phyloP scores from a whole-genome alignment of 1,139 yeast species.

The Cylindricascospora bacillispora region DNA sequence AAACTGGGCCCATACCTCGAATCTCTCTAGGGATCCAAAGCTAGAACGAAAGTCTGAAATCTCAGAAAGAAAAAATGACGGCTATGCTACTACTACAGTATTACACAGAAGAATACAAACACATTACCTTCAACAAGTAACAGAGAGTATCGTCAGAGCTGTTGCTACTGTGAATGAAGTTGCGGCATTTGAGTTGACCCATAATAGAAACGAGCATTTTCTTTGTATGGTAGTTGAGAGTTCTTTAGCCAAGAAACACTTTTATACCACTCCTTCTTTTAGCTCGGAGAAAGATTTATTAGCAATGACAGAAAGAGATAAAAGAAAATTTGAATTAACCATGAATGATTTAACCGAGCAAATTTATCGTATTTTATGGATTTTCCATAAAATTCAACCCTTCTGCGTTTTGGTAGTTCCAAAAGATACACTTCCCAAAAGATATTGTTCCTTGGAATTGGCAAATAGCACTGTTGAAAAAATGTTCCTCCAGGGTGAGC shows the following conservation, averaged over 20 bases:
- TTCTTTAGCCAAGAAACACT: slow-evolving; percentile 37
- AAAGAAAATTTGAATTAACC: slow-evolving; percentile 14
- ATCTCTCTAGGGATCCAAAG: slow-evolving; percentile 8
- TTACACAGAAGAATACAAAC: slow-evolving; percentile 21
- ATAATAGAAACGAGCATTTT: slow-evolving; percentile 65
- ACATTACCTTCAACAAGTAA: slow-evolving; percentile 70
- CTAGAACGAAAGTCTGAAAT: neutral
- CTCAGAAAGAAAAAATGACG: neutral
- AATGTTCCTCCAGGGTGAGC: slow-evolving; percentile 61
- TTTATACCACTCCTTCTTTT: neutral
- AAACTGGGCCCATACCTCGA: slow-evolving; percentile 26
- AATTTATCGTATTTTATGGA: slow-evolving; percentile 52
- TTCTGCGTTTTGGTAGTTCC: slow-evolving; percentile 76
- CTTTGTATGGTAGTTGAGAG: slow-evolving; percentile 86
- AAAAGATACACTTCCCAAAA: slow-evolving; percentile 73
- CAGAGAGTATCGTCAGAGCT: slow-evolving; percentile 61
- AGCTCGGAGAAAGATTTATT: slow-evolving; percentile 1
- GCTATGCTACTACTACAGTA: neutral
- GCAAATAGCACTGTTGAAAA: slow-evolving; percentile 89
- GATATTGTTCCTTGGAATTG: slow-evolving; percentile 42
- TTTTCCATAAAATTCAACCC: slow-evolving; percentile 60
- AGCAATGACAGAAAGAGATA: slow-evolving; percentile 8
- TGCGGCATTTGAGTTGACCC: slow-evolving; percentile 77
- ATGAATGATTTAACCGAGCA: slow-evolving; percentile 56
- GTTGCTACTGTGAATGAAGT: slow-evolving; percentile 81